These are phyloP conservation scores for Oryza longistaminata DNA, from an alignment of 176 grass and related monocot species.

Conservation along the genomic window DNA sequence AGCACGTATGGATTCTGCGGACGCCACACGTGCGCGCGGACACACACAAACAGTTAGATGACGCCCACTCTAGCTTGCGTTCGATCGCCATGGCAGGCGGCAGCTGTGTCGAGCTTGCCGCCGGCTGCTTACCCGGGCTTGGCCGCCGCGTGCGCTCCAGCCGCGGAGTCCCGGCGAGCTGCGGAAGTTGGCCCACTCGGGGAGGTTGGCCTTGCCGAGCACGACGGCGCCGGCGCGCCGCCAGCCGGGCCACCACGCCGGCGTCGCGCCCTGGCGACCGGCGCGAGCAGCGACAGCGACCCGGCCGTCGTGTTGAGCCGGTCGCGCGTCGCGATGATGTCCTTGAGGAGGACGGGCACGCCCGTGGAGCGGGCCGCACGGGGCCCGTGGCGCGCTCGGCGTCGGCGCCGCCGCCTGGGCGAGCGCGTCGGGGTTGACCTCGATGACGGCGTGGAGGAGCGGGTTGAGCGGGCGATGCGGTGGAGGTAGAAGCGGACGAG, in stretches of 20 bases:
- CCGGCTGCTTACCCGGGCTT: constrained; percentile 8
- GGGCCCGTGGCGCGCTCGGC: too few relatives aligned
- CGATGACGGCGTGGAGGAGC: constrained; percentile 37
- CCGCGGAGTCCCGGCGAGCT: not conserved
- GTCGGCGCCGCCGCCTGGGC: too few relatives aligned
- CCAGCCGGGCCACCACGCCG: constrained; percentile 50
- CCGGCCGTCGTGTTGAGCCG: constrained; percentile 69
- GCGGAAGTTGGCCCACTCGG: constrained; percentile 62
- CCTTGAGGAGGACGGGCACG: too few relatives aligned
- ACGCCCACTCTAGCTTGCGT: constrained; percentile 4
- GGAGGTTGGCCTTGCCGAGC: constrained; percentile 61
- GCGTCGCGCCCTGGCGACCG: constrained; percentile 44
- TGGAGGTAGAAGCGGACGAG: constrained; percentile 40
- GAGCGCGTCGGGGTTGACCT: too few relatives aligned
- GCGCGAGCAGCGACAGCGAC: constrained; percentile 64
- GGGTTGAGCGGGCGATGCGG: constrained; percentile 39
- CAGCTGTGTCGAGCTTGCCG: too few relatives aligned
- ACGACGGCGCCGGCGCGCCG: constrained; percentile 50
- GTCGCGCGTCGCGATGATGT: too few relatives aligned
- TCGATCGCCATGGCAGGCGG: not conserved
- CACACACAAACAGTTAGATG: too few relatives aligned
- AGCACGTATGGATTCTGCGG: not conserved
- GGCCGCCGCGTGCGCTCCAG: constrained; percentile 68
- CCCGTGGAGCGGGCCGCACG: too few relatives aligned
- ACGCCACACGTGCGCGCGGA: too few relatives aligned